Evolutionary conservation across 2,329 filamentous ascomycete species (phyloP).

Genomic region (Apiospora kogelbergensis): DNA sequence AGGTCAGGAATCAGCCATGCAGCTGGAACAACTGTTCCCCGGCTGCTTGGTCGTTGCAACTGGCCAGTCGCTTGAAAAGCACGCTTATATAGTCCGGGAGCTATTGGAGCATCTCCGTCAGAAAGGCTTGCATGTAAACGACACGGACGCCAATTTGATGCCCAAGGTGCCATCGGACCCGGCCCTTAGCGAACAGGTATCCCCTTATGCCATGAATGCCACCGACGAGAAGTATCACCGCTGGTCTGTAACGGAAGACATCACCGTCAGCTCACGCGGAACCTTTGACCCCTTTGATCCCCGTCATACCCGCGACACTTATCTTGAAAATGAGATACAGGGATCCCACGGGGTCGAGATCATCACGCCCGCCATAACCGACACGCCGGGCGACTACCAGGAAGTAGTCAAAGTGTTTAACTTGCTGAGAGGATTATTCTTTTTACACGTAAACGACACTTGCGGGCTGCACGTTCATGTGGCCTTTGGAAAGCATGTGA

Average conservation of each 20-base stretch:
- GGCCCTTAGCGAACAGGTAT: not conserved
- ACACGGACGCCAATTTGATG: not conserved
- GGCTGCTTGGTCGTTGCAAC: not conserved
- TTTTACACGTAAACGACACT: conserved; percentile 14
- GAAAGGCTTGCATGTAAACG: not conserved
- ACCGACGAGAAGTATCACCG: not conserved
- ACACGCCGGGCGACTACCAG: conserved; percentile 13
- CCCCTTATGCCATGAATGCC: not conserved
- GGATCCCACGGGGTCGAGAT: not conserved
- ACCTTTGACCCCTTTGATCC: not conserved
- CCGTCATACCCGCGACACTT: not conserved
- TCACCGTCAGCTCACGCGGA: not conserved
- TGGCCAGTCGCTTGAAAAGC: not conserved
- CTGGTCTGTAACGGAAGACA: not conserved
- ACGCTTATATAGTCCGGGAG: not conserved
- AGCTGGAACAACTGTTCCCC: not conserved
- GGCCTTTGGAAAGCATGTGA: conserved; percentile 14
- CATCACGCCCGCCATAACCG: not conserved
- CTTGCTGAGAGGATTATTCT: conserved; percentile 13
- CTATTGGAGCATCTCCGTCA: not conserved
- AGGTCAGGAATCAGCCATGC: not conserved
- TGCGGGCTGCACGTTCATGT: conserved; percentile 26
- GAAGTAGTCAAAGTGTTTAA: conserved; percentile 11
- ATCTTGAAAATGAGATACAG: not conserved
- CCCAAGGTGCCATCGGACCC: not conserved